Evolutionary conservation across 805 yeast species (phyloP).

Genomic region (Metschnikowia lochheadii): DNA sequence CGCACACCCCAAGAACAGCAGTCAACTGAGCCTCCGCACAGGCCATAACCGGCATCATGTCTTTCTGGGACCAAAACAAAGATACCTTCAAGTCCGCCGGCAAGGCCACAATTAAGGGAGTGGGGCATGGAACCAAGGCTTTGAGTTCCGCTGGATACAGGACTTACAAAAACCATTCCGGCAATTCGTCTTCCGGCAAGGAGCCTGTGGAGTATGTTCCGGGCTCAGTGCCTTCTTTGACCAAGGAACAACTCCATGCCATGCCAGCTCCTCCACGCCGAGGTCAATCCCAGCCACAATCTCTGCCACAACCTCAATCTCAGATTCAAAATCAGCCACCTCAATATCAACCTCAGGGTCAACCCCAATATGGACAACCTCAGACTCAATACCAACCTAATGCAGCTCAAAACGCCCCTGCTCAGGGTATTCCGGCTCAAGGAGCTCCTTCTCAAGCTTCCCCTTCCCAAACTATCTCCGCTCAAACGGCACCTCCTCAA

Average conservation of each 20-base stretch:
- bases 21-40: neutral
- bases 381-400: too few species aligned
- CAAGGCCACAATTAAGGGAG: slow-evolving; percentile 44
- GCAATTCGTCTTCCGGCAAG: slow-evolving; percentile 22
- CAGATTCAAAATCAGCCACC: too few species aligned
- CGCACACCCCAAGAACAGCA: neutral
- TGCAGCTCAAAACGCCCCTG: too few species aligned
- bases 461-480: too few species aligned
- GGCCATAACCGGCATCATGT: slow-evolving; percentile 9
- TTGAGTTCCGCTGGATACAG: slow-evolving; percentile 48
- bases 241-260: slow-evolving; percentile 25
- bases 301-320: neutral
- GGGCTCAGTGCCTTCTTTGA: slow-evolving; percentile 12
- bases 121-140: slow-evolving; percentile 48
- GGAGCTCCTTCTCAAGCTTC: too few species aligned
- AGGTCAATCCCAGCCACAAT: neutral
- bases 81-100: slow-evolving; percentile 49
- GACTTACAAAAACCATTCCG: slow-evolving; percentile 43
- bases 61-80: slow-evolving; percentile 51
- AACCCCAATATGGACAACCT: too few species aligned
- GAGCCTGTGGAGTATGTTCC: neutral
- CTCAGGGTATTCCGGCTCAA: too few species aligned
- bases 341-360: too few species aligned
- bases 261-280: slow-evolving; percentile 47
- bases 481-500: too few species aligned